Conservation (phyloP, 495 filamentous ascomycete species). For the Penicillium alfredii region DNA sequence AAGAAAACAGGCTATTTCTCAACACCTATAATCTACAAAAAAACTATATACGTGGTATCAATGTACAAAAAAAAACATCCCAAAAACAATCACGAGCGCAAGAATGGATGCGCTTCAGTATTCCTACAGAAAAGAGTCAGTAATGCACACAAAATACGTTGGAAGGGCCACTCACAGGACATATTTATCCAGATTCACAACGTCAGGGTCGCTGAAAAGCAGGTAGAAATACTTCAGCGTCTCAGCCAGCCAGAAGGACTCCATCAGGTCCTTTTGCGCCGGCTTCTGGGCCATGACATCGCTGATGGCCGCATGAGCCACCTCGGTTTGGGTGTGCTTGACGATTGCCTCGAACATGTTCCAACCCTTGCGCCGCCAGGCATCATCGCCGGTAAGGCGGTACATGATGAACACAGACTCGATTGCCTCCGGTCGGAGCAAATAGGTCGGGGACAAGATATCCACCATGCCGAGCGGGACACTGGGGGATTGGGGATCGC, state of each 20-base stretch:
- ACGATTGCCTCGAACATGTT: slow-evolving; percentile 78
- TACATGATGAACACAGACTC: slow-evolving; percentile 96
- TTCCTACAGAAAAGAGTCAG: slow-evolving; percentile 30
- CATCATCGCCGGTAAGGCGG: slow-evolving; percentile 74
- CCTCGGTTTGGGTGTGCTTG: slow-evolving; percentile 56
- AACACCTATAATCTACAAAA: neutral
- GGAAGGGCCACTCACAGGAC: slow-evolving; percentile 52
- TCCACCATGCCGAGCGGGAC: slow-evolving; percentile 61
- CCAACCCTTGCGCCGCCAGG: slow-evolving; percentile 85
- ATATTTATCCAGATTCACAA: slow-evolving; percentile 79
- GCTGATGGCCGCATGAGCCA: slow-evolving; percentile 66
- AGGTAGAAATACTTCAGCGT: slow-evolving; percentile 80
- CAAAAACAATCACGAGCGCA: slow-evolving; percentile 24
- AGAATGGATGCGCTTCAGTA: slow-evolving; percentile 52
- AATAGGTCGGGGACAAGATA: slow-evolving; percentile 59
- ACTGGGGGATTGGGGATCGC: slow-evolving; percentile 24
- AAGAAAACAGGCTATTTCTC: too few species aligned
- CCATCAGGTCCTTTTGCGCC: slow-evolving; percentile 39
- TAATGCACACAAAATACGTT: slow-evolving; percentile 3
- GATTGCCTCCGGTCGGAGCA: slow-evolving; percentile 88
- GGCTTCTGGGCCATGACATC: slow-evolving; percentile 59
- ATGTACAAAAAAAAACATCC: slow-evolving; percentile 6
- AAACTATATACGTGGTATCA: slow-evolving; percentile 25
- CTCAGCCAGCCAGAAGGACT: slow-evolving; percentile 67
- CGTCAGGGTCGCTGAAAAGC: slow-evolving; percentile 61